Percentiles rank a stretch among this genome's conserved stretches.
phyloP scores from a whole-genome alignment of 345 rosid genomes.

The Euphorbia tirucalli region DNA sequence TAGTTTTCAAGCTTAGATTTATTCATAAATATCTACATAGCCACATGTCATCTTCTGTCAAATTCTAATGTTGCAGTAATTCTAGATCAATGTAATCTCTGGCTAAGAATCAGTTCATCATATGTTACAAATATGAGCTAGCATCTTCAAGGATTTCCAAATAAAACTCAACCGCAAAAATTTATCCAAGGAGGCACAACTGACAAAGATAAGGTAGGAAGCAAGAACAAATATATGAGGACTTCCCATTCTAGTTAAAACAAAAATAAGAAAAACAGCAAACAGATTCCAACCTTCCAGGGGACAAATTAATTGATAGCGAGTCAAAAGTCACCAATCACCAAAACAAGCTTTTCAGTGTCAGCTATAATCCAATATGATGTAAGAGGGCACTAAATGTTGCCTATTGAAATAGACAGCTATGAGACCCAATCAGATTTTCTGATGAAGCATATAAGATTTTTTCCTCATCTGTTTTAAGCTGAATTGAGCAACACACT shows the following conservation, averaged over 20 bases:
- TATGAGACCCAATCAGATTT: neutral
- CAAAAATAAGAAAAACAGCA: neutral
- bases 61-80: neutral
- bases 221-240: neutral
- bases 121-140: neutral
- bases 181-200: neutral
- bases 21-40: neutral
- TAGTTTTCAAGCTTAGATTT: neutral
- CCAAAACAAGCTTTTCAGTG: neutral
- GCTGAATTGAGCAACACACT: no score
- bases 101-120: neutral
- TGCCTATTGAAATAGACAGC: neutral
- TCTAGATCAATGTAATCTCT: neutral
- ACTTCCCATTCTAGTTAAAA: neutral
- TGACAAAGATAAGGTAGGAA: neutral
- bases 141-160: no score
- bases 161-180: no score
- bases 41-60: neutral
- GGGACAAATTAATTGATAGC: no score
- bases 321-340: neutral
- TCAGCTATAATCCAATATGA: neutral
- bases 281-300: neutral
- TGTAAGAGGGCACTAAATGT: neutral
- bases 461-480: neutral
- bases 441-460: neutral